Conservation (phyloP, 805 yeast genomes). For the Yamadazyma sp. region DNA sequence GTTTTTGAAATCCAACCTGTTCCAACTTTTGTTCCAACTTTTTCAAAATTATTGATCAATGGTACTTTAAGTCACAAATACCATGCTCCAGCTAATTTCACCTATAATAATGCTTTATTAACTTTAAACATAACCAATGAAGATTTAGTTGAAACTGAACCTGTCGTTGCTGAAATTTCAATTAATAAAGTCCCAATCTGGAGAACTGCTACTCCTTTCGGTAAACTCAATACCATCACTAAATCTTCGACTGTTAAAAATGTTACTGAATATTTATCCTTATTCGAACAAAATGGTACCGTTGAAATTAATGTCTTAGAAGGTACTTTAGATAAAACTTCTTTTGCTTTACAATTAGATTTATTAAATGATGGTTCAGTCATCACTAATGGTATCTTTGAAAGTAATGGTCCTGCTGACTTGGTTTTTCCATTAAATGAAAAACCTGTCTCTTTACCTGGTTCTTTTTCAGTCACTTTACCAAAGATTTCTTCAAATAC, state of each 20-base stretch:
- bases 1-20: conserved; percentile 12
- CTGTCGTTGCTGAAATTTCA: conserved; percentile 20
- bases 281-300: conserved; percentile 14
- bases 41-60: conserved; percentile 8
- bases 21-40: conserved; percentile 4
- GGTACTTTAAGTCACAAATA: conserved; percentile 9
- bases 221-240: conserved; percentile 14
- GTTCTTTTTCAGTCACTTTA: conserved; percentile 16
- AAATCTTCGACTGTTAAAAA: conserved; percentile 21
- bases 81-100: conserved; percentile 13
- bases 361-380: conserved; percentile 17
- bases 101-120: conserved; percentile 22
- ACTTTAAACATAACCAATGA: conserved; percentile 23
- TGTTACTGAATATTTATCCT: conserved; percentile 21
- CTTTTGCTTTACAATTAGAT: conserved; percentile 19
- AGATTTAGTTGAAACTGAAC: conserved; percentile 13
- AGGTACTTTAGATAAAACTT: conserved; percentile 14
- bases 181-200: conserved; percentile 23
- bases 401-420: conserved; percentile 20
- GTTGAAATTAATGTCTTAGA: conserved; percentile 20
- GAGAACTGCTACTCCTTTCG: conserved; percentile 25
- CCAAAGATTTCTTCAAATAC: conserved; percentile 20
- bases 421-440: conserved; percentile 19
- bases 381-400: conserved; percentile 14
- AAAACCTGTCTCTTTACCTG: conserved; percentile 19